phyloP scores from a whole-genome alignment of 352 stramenopile genomes.

The Globisporangium viniferum region DNA sequence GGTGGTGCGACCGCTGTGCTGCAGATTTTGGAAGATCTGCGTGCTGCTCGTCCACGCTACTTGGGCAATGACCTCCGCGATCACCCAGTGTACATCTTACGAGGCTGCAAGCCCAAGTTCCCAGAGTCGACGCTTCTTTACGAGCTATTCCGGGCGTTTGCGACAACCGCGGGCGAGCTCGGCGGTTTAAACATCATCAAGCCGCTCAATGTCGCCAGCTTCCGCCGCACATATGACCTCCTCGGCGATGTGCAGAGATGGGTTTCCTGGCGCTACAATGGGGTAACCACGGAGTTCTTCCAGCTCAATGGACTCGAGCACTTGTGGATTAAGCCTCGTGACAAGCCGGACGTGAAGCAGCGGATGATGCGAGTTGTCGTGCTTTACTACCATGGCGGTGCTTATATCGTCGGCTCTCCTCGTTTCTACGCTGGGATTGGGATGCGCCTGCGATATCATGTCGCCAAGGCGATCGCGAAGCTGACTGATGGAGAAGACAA shows the following conservation, averaged over 20 bases:
- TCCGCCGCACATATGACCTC: constrained; percentile 2
- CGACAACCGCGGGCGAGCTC: constrained; percentile 5
- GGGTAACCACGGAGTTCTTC: too few relatives aligned
- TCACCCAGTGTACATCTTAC: neutral
- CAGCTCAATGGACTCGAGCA: constrained; percentile 40
- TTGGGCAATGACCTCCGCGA: too few relatives aligned
- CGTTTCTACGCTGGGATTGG: constrained; percentile 20
- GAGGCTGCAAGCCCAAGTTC: constrained; percentile 36
- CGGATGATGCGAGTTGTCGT: constrained; percentile 25
- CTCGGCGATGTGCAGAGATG: neutral
- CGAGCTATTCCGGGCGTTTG: constrained; percentile 30
- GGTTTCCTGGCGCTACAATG: neutral
- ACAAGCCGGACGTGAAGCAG: too few relatives aligned
- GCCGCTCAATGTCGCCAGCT: constrained; percentile 6
- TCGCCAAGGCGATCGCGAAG: constrained; percentile 14
- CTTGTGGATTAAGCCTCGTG: constrained; percentile 31
- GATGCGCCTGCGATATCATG: constrained; percentile 14
- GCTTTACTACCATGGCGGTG: constrained; percentile 55
- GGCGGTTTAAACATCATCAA: constrained; percentile 4
- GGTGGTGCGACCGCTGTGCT: too few relatives aligned
- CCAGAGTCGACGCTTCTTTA: constrained; percentile 45
- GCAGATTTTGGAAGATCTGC: too few relatives aligned
- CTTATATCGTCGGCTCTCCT: constrained; percentile 41
- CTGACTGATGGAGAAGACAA: constrained; percentile 11
- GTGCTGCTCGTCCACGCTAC: too few relatives aligned